Percentiles rank a stretch among this genome's conserved stretches.
phyloP scores from a whole-genome alignment of 805 yeast genomes.

The Candida khao-thaluensis region DNA sequence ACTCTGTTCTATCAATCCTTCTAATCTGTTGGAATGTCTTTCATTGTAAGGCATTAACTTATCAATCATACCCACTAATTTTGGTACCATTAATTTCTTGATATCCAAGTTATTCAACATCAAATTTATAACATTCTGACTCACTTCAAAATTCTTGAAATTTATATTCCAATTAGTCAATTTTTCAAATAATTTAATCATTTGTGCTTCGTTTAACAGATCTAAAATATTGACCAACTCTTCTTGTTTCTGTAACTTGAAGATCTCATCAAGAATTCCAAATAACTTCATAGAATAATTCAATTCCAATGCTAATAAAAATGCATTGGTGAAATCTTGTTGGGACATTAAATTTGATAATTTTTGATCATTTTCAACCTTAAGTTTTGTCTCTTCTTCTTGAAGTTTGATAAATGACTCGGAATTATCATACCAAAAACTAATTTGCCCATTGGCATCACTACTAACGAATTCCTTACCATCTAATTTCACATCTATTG shows the following conservation, averaged over 20 bases:
- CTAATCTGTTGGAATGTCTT: conserved; percentile 77
- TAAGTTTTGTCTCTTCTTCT: conserved; percentile 49
- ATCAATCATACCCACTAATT: conserved; percentile 65
- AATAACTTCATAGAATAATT: conserved; percentile 90
- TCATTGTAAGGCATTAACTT: conserved; percentile 85
- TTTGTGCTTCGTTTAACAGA: conserved; percentile 56
- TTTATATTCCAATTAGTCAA: conserved; percentile 95
- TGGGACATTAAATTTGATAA: conserved; percentile 69
- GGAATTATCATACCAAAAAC: conserved; percentile 86
- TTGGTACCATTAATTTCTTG: conserved; percentile 59
- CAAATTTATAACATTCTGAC: conserved; percentile 74
- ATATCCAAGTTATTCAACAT: conserved; percentile 56
- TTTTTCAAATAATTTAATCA: conserved; percentile 63
- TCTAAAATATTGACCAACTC: conserved; percentile 65
- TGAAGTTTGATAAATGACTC: conserved; percentile 62
- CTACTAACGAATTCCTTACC: conserved; percentile 77
- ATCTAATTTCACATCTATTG: conserved; percentile 63
- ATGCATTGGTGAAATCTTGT: conserved; percentile 87
- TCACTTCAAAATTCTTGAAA: conserved; percentile 71
- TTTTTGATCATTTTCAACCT: conserved; percentile 86
- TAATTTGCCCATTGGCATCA: conserved; percentile 92
- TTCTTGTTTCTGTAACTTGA: conserved; percentile 48
- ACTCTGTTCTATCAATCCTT: conserved; percentile 80
- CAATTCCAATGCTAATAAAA: conserved; percentile 76
- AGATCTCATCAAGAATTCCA: conserved; percentile 66